phyloP scores from a whole-genome alignment of 129 eudicot genomes.

The Flaveria robusta region DNA sequence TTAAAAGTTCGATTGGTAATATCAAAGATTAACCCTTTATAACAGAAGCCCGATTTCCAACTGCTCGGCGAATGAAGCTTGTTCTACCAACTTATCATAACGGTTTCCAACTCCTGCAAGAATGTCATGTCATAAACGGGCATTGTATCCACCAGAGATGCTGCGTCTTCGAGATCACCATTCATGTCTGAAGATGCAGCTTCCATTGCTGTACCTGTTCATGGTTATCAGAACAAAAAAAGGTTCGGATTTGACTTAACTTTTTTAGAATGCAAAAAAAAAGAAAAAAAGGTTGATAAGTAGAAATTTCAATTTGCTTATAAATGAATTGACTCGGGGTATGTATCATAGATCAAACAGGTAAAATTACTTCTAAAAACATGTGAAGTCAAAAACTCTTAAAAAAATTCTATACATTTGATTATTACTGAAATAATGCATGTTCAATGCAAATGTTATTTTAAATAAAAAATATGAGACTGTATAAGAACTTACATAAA shows the following conservation, averaged over 20 bases:
- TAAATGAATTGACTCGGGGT: background rate
- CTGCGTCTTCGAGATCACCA: slow-evolving; percentile 5
- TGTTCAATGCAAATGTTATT: background rate
- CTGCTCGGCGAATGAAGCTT: background rate
- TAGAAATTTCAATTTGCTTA: background rate
- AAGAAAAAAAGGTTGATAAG: background rate
- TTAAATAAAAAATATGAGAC: background rate
- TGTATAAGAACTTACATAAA: background rate
- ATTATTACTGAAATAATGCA: background rate
- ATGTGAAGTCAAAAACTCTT: background rate
- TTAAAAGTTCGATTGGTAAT: background rate
- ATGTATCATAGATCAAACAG: background rate
- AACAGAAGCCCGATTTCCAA: background rate
- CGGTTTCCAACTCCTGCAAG: slow-evolving; percentile 20
- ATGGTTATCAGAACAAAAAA: background rate
- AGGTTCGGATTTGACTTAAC: background rate
- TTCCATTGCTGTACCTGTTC: slow-evolving; percentile 14
- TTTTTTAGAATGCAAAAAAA: background rate
- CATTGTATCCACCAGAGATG: background rate
- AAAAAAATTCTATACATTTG: background rate
- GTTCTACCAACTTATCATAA: slow-evolving; percentile 17
- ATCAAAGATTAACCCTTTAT: background rate
- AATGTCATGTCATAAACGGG: slow-evolving; percentile 13
- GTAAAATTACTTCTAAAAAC: background rate
- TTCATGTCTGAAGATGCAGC: slow-evolving; percentile 14